phyloP scores from a whole-genome alignment of 1,139 yeast genomes.

The Nematodospora anomalae region DNA sequence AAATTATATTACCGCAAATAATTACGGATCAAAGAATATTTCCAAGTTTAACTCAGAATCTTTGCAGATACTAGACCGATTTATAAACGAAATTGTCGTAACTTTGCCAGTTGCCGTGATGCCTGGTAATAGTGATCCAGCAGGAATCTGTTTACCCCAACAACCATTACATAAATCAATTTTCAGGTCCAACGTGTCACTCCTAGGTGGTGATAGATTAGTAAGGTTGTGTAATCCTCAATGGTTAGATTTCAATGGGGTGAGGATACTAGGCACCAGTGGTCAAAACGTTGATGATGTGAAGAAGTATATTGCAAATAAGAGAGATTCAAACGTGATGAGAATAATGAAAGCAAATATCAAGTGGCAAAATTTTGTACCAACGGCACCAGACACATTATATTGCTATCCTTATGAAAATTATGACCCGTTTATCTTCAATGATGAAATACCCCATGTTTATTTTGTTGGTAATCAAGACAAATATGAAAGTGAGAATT shows the following conservation, averaged over 20 bases:
- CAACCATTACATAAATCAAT: slow-evolving; percentile 81
- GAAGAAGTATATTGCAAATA: slow-evolving; percentile 49
- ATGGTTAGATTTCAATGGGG: slow-evolving; percentile 57
- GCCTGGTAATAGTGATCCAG: slow-evolving; percentile 87
- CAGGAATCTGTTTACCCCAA: slow-evolving; percentile 83
- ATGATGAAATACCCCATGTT: slow-evolving; percentile 74
- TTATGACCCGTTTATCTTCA: slow-evolving; percentile 75
- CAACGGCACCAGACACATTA: slow-evolving; percentile 95
- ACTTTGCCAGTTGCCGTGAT: slow-evolving; percentile 70
- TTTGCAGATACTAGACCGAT: slow-evolving; percentile 49
- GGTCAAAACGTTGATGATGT: slow-evolving; percentile 88
- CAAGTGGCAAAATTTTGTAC: slow-evolving; percentile 83
- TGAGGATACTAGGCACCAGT: slow-evolving; percentile 65
- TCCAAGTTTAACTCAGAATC: slow-evolving; percentile 50
- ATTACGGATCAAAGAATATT: slow-evolving; percentile 54
- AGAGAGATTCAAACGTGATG: slow-evolving; percentile 16
- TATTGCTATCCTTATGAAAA: slow-evolving; percentile 86
- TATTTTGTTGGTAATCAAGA: slow-evolving; percentile 87
- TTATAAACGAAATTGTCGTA: slow-evolving; percentile 56
- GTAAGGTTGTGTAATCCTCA: slow-evolving; percentile 72
- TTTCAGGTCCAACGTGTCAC: slow-evolving; percentile 49
- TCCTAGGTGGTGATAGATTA: slow-evolving; percentile 39
- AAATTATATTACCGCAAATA: slow-evolving; percentile 35
- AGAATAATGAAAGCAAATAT: slow-evolving; percentile 68
- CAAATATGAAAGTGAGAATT: slow-evolving; percentile 42